Base-by-base conservation (phyloP, 73 alveolate genomes). In the Strombidium stylifer region DNA sequence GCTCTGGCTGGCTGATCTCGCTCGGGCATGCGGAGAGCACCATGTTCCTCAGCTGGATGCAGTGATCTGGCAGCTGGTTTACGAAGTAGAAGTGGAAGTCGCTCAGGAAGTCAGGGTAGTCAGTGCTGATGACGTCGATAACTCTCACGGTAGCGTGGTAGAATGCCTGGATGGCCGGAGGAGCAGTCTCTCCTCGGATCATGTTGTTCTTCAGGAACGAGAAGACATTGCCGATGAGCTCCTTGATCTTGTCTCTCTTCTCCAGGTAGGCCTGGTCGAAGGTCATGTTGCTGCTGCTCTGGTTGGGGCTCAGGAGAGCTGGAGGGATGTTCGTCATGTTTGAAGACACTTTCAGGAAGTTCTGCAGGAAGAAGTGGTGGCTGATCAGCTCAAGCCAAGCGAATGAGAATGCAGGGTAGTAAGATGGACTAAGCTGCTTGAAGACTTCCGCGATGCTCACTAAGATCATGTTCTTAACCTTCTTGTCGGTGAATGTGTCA, bases 381-480 rank as follows among this genome's bases (percentile, higher is more conserved):
- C 98, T 84, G 31, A 96, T 82, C 53, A 96, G 82, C 53, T 96
- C 98, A 19, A 93, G 69, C 99, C 99, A 96, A 12, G 98, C 95
- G 70, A 87, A 90, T 27, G 97, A 74, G 65, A 96, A 96, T 15
- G 96, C 98, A 15, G 99, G 99, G 61, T 84, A 93, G 35, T 80
- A 67, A 27, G 61, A 61, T 0, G 99, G 99, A 28, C 89, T 82
- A 11, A 86, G 81, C 48, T 73, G 65, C 64, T 87, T 87, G 71
- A 96, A 82, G 69, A 93, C 82, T 36, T 85, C 94, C 10, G 98
- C 96, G 30, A 96, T 59, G 58, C 79, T 71, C 15, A 76, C 25
- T 12, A 65, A 51, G 3, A 76, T 54, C 44, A 36, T 58, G 21
- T 32, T 8, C 16, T 36, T 41, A 27, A 65, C 36, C 57, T 48